Base-by-base conservation (phyloP, 805 yeast species). In the Phaffomyces opuntiae region DNA sequence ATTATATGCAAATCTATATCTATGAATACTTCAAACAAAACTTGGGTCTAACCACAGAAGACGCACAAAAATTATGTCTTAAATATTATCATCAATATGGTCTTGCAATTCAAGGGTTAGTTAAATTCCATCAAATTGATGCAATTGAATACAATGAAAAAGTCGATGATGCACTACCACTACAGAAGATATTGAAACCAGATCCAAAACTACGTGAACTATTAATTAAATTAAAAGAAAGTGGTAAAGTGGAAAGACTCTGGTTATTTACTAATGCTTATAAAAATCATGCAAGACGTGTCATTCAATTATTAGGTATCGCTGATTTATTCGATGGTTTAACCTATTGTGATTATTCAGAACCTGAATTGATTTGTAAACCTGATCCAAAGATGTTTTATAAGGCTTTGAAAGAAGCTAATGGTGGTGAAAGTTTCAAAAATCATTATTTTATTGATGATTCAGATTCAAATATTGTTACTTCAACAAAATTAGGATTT, bases 201-300 rank as follows among this genome's bases (percentile, higher is more conserved):
- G 79, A 83, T 53, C 63, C 63, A 6, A 61, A 66, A 36, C 66
- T 83, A 45, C 69, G 90, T 49, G 63, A 72, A 25, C 65, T 79
- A 73, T 64, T 85, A 38, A 45, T 74, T 4, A 55, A 65, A 9
- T 53, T 85, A 37, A 65, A 57, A 46, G 24, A 49, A 12, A 59
- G 65, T n/a, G 70, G 77, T 1, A 76, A 79, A 51, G 79, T 83
- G 47, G 83, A 81, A 55, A 73, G 81, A 57, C 68, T 91, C 51
- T 91, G 99, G 99, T 73, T 93, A 38, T 85, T 88, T 58, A 91
- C 99, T 5, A 91, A 91, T 62, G 98, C 99, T 2, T 91, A 91
- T 67, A 81, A 83, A 60, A 88, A 80, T 57, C 99, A 91, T 65
- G 99, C 91, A 0, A 56, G 81, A 39, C 73, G 97, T 42, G 95